A percentile compares a stretch with the other conserved stretches of the same genome.
Conservation (phyloP, 2,329 filamentous ascomycete genomes). For the Sarocladium strictum region DNA sequence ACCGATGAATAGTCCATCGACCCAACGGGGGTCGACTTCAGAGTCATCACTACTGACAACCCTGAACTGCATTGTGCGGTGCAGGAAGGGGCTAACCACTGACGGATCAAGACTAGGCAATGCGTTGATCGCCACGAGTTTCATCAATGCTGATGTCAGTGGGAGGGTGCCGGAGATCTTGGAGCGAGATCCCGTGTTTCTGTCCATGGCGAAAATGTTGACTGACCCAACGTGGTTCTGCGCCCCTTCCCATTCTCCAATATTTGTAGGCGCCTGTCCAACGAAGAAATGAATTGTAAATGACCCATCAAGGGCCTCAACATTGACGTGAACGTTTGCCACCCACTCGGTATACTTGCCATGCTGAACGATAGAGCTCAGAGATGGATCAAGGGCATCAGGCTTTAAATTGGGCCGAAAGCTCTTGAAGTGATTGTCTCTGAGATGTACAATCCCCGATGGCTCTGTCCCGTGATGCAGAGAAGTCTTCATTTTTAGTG, state of each 20-base stretch:
- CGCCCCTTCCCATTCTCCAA: constrained; percentile 43
- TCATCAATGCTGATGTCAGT: constrained; percentile 42
- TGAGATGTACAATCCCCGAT: not conserved
- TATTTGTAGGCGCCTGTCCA: constrained; percentile 42
- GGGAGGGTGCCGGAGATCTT: constrained; percentile 45
- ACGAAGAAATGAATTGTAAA: constrained; percentile 64
- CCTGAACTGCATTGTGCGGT: constrained; percentile 27
- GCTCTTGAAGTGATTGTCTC: constrained; percentile 3
- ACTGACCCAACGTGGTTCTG: constrained; percentile 56
- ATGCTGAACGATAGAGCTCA: constrained; percentile 27
- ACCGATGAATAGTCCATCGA: constrained; percentile 24
- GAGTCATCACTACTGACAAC: constrained; percentile 21
- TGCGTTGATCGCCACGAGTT: constrained; percentile 29
- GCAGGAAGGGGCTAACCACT: constrained; percentile 36
- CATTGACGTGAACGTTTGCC: constrained; percentile 26
- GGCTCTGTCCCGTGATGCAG: not conserved
- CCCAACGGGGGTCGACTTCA: constrained; percentile 18
- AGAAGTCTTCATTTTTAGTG: constrained; percentile 8
- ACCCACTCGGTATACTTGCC: constrained; percentile 29
- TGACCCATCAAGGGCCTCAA: constrained; percentile 53
- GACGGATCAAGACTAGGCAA: constrained; percentile 31
- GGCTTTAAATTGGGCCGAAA: constrained; percentile 21
- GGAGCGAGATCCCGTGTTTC: constrained; percentile 23
- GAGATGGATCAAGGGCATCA: constrained; percentile 17
- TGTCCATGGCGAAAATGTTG: constrained; percentile 44